phyloP scores from a whole-genome alignment of 345 rosid species.

The Salix koriyanagi region DNA sequence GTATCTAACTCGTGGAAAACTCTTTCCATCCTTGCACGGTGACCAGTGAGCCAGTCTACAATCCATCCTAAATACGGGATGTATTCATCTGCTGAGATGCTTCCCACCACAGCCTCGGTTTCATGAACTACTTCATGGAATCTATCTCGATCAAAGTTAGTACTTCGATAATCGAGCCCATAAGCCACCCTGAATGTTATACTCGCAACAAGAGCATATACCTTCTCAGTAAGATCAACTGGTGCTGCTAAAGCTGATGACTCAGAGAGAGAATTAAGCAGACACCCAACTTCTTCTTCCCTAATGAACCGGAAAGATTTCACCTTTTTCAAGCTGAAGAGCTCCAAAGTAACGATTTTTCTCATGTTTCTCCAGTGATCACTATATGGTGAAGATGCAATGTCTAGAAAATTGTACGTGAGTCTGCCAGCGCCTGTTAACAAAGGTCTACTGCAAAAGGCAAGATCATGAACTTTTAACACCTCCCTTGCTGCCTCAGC shows the following conservation, averaged over 20 bases:
- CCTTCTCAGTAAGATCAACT: constrained; percentile 11
- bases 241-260: neutral
- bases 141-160: constrained; percentile 21
- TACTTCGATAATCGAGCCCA: constrained; percentile 13
- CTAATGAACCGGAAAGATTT: constrained; percentile 10
- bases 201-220: constrained; percentile 2
- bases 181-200: constrained; percentile 14
- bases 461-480: constrained; percentile 6
- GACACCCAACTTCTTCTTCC: neutral
- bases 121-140: constrained; percentile 31
- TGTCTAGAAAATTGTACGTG: constrained; percentile 13
- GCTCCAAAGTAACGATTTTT: neutral
- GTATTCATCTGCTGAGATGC: constrained; percentile 34
- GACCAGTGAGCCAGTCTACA: constrained; percentile 38
- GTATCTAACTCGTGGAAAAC: constrained; percentile 34
- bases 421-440: constrained; percentile 1
- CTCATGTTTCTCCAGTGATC: constrained; percentile 20
- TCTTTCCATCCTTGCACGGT: constrained; percentile 28
- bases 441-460: constrained; percentile 10
- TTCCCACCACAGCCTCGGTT: constrained; percentile 20
- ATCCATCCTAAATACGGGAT: constrained; percentile 38
- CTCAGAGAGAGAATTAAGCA: constrained; percentile 7
- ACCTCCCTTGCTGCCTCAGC: constrained; percentile 21
- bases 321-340: constrained; percentile 19
- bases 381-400: constrained; percentile 16